Percentiles rank a stretch among this genome's conserved stretches.
phyloP scores from a whole-genome alignment of 345 rosid genomes.

The Arabis hirsuta region DNA sequence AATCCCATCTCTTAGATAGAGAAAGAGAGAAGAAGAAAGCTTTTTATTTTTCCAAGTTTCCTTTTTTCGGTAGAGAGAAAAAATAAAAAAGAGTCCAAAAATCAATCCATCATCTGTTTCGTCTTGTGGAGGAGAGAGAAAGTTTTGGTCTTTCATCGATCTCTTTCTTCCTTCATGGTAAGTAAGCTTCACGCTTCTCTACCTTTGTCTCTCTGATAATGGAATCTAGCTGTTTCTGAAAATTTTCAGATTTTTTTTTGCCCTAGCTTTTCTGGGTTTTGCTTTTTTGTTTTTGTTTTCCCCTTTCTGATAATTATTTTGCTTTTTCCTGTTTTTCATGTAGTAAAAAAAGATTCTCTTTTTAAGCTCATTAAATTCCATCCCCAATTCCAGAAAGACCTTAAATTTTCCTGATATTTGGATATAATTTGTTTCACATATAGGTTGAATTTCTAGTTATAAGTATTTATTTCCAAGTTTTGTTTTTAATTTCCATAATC shows the following conservation, averaged over 20 bases:
- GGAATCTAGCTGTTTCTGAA: conserved; percentile 52
- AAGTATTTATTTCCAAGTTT: neutral
- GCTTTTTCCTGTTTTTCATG: conserved; percentile 27
- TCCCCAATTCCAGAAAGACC: conserved; percentile 42
- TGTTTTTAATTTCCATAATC: conserved; percentile 7
- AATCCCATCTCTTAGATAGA: conserved; percentile 32
- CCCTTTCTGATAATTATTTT: conserved; percentile 34
- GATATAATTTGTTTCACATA: conserved; percentile 25
- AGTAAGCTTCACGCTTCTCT: conserved; percentile 45
- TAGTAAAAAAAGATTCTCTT: conserved; percentile 53
- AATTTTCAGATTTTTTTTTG: conserved; percentile 13
- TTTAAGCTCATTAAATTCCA: conserved; percentile 42
- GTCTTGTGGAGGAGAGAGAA: conserved; percentile 39
- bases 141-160: conserved; percentile 41
- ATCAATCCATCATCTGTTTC: conserved; percentile 35
- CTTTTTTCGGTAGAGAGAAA: conserved; percentile 34
- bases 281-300: conserved; percentile 3
- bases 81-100: conserved; percentile 41
- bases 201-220: conserved; percentile 41
- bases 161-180: conserved; percentile 41
- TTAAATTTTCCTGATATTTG: conserved; percentile 26
- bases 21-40: conserved; percentile 28
- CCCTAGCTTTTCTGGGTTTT: conserved; percentile 42
- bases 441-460: conserved; percentile 50
- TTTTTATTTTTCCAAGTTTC: conserved; percentile 25